Evolutionary conservation across 129 eudicot genomes (phyloP).

Genomic region (Cynara cardunculus): DNA sequence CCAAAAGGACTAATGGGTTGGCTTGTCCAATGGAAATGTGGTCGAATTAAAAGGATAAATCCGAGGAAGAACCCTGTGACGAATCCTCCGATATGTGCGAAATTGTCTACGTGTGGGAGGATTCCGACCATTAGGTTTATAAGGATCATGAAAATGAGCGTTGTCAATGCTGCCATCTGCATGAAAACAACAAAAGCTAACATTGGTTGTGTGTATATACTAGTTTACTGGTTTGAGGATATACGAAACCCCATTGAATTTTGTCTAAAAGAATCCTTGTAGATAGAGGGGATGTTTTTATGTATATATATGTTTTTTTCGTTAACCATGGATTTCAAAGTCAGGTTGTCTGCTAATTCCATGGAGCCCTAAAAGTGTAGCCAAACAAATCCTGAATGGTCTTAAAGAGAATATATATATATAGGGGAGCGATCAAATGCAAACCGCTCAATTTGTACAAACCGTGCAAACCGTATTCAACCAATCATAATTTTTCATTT

Average conservation of each 20-base stretch:
- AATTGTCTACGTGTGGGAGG: slow-evolving; percentile 87
- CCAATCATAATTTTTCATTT: too few species aligned
- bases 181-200: background rate
- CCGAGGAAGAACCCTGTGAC: slow-evolving; percentile 78
- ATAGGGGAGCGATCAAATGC: too few species aligned
- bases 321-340: too few species aligned
- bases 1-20: slow-evolving; percentile 40
- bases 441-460: too few species aligned
- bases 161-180: slow-evolving; percentile 39
- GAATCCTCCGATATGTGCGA: slow-evolving; percentile 89
- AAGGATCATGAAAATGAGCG: slow-evolving; percentile 47
- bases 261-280: background rate
- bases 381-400: too few species aligned
- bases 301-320: background rate
- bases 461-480: too few species aligned
- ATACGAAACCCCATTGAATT: background rate
- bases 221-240: background rate
- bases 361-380: too few species aligned
- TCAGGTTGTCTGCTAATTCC: too few species aligned
- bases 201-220: background rate
- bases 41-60: slow-evolving; percentile 58
- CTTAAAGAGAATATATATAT: too few species aligned
- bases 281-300: background rate
- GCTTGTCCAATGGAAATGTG: slow-evolving; percentile 56
- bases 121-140: slow-evolving; percentile 65